Evolutionary conservation across 768 basidiomycete genomes (phyloP).

Genomic region (Lentinula edodes): DNA sequence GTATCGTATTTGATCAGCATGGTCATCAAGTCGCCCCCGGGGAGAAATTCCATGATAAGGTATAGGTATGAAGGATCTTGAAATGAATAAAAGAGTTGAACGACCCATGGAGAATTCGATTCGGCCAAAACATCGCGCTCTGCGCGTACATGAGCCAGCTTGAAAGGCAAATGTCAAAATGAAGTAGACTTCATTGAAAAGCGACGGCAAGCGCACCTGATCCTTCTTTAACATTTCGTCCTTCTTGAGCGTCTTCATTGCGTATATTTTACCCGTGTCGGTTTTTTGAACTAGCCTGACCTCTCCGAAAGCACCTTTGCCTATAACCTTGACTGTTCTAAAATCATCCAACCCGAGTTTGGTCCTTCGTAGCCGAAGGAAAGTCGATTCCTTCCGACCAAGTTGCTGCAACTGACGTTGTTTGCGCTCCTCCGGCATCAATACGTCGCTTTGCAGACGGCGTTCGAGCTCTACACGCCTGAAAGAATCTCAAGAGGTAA

Average conservation of each 20-base stretch:
- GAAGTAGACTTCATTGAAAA: neutral
- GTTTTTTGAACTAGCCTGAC: constrained; percentile 94
- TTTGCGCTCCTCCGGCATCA: constrained; percentile 81
- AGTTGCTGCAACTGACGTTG: constrained; percentile 76
- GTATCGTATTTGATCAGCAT: constrained; percentile 99
- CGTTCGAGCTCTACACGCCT: constrained; percentile 89
- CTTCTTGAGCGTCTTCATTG: constrained; percentile 97
- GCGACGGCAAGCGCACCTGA: constrained; percentile 51
- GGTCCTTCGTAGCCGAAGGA: constrained; percentile 76
- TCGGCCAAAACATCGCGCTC: constrained; percentile 96
- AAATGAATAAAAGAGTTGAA: constrained; percentile 97
- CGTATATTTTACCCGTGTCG: constrained; percentile 97
- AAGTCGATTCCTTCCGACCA: constrained; percentile 85
- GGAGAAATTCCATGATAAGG: constrained; percentile 98
- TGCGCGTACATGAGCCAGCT: constrained; percentile 97
- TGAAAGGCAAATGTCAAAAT: neutral
- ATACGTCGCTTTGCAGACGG: constrained; percentile 61
- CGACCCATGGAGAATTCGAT: constrained; percentile 94
- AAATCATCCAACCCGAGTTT: constrained; percentile 91
- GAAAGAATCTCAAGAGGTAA: neutral
- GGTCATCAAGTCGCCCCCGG: constrained; percentile 98
- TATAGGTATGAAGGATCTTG: constrained; percentile 91
- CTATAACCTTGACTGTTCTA: constrained; percentile 96
- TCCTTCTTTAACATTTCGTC: constrained; percentile 99
- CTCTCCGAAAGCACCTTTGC: constrained; percentile 95